phyloP scores from a whole-genome alignment of 768 basidiomycete species.

The Russula sp. region DNA sequence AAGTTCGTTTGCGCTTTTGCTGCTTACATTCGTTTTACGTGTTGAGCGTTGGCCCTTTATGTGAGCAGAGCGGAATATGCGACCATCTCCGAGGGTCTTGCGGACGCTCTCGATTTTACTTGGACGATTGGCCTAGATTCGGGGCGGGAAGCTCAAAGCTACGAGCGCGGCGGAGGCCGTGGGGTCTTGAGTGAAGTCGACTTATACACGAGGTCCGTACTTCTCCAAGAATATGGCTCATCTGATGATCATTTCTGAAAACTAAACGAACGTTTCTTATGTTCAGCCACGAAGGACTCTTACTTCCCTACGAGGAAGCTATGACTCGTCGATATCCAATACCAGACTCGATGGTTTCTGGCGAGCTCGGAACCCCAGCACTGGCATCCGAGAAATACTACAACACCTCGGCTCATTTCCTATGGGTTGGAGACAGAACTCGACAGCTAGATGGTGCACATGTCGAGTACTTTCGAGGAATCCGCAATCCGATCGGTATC shows the following conservation, averaged over 20 bases:
- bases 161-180: constrained; percentile 68
- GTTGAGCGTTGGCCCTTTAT: not conserved
- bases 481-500: constrained; percentile 91
- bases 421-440: constrained; percentile 98
- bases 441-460: constrained; percentile 90
- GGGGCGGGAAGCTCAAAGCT: constrained; percentile 44
- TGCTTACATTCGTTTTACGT: not conserved
- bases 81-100: constrained; percentile 74
- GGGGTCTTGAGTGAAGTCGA: constrained; percentile 84
- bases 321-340: constrained; percentile 69
- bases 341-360: constrained; percentile 31
- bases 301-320: constrained; percentile 90
- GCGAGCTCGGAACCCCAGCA: constrained; percentile 13
- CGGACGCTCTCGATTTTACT: constrained; percentile 92
- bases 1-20: constrained; percentile 44
- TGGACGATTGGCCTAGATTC: constrained; percentile 78
- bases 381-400: constrained; percentile 52
- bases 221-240: not conserved
- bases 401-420: constrained; percentile 90
- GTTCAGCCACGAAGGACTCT: constrained; percentile 82
- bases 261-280: constrained; percentile 4
- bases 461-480: constrained; percentile 91
- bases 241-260: not conserved
- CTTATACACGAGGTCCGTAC: constrained; percentile 77
- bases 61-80: constrained; percentile 72